Evolutionary conservation across 129 eudicot genomes (phyloP).

Genomic region (Daucus carota): DH1_v3.0 NC_030384.2:42210501-42211000

Average conservation of each 20-base stretch:
- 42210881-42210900: slow-evolving; percentile 3
- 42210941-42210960: no score
- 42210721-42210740: slow-evolving; percentile 42
- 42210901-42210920: background rate
- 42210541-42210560: slow-evolving; percentile 38
- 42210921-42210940: background rate
- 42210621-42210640: slow-evolving; percentile 32
- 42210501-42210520: slow-evolving; percentile 65
- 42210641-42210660: slow-evolving; percentile 54
- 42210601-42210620: slow-evolving; percentile 40
- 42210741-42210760: slow-evolving; percentile 25
- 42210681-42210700: slow-evolving; percentile 37
- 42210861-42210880: no score
- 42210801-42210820: background rate
- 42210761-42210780: slow-evolving; percentile 39
- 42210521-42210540: slow-evolving; percentile 43
- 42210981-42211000: no score
- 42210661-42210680: slow-evolving; percentile 57
- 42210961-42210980: no score
- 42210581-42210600: slow-evolving; percentile 18
- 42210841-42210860: no score
- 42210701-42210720: slow-evolving; percentile 62
- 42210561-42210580: slow-evolving; percentile 37
- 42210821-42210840: no score
- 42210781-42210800: slow-evolving; percentile 17